Percentiles rank a stretch among this genome's conserved stretches.
Conservation (phyloP, 176 grass and related monocot genomes). For the Oryza australiensis region DNA sequence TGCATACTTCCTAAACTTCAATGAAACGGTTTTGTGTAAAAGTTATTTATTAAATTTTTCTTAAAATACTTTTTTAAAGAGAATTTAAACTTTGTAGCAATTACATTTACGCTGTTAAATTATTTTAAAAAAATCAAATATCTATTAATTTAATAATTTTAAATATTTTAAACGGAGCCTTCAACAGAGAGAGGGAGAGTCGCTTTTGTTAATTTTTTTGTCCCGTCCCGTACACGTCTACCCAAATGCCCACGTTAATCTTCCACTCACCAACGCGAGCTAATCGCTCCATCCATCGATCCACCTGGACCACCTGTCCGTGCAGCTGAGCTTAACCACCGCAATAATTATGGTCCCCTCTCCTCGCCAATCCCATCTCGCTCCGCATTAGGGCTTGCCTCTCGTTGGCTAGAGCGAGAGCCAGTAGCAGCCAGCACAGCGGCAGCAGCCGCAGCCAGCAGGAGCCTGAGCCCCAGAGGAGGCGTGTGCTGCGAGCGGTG, state of each 20-base stretch:
- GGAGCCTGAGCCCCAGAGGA: not conserved
- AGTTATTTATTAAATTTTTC: no score
- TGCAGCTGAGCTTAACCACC: not conserved
- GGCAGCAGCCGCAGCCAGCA: not conserved
- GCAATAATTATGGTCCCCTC: not conserved
- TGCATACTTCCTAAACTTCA: no score
- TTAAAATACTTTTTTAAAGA: no score
- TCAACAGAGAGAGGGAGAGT: no score
- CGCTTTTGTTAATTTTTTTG: not conserved
- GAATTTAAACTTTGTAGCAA: no score
- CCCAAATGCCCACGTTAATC: not conserved
- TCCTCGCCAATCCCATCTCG: constrained; percentile 27
- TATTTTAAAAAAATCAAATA: no score
- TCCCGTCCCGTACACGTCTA: not conserved
- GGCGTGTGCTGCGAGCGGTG: not conserved
- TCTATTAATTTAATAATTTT: no score
- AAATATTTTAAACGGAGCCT: no score
- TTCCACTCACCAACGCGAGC: not conserved
- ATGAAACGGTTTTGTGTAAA: no score
- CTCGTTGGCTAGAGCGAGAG: not conserved
- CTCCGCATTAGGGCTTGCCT: not conserved
- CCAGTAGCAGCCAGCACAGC: not conserved
- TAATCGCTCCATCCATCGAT: not conserved
- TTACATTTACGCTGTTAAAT: no score
- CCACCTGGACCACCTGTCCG: not conserved